phyloP scores from a whole-genome alignment of 73 alveolate species.

The Paramecium tetraurelia region DNA sequence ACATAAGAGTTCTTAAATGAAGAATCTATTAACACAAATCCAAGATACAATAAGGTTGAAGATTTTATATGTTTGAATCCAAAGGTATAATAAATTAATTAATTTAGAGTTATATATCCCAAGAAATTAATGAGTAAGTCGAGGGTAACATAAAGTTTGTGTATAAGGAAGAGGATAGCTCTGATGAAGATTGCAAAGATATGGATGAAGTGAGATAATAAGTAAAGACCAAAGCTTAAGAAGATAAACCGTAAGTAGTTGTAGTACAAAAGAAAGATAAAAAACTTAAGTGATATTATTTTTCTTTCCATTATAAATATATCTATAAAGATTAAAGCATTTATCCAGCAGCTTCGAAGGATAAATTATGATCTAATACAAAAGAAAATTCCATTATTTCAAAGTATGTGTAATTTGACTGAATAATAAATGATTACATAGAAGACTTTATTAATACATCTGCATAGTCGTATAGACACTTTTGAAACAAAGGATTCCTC shows the following conservation, averaged over 20 bases:
- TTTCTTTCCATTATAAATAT: background rate
- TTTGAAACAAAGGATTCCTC: background rate
- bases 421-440: too few species aligned
- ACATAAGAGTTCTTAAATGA: conserved; percentile 9
- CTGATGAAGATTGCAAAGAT: background rate
- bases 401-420: too few species aligned
- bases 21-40: conserved; percentile 9
- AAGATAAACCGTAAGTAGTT: background rate
- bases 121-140: background rate
- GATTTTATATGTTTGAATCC: conserved; percentile 1
- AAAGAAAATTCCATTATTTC: background rate
- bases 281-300: background rate
- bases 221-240: background rate
- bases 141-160: background rate
- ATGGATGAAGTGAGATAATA: background rate
- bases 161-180: background rate
- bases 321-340: background rate
- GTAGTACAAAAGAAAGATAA: background rate
- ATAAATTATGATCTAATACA: too few species aligned
- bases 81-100: background rate
- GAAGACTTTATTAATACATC: background rate
- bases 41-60: background rate
- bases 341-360: background rate
- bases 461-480: background rate
- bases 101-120: background rate